phyloP scores from a whole-genome alignment of 192 early-diverging fungal genomes.

The Backusella mclennaniae region DNA sequence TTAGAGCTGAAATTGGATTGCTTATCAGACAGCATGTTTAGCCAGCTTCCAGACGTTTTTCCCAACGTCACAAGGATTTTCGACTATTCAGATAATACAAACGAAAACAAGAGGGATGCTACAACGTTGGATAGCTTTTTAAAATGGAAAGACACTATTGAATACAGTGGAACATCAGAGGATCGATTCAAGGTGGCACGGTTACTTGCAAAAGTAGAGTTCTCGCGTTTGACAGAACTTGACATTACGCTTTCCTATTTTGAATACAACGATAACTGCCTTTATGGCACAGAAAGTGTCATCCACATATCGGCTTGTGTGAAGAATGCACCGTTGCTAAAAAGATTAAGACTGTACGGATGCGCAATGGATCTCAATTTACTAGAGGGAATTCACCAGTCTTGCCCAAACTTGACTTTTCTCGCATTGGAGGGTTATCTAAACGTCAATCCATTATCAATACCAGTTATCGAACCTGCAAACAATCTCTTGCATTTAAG shows the following conservation, averaged over 20 bases:
- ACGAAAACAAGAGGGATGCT: neutral
- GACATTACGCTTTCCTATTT: neutral
- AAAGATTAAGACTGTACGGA: neutral
- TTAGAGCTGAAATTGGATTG: neutral
- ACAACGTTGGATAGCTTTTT: neutral
- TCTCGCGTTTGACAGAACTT: neutral
- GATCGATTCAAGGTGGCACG: neutral
- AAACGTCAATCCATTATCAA: neutral
- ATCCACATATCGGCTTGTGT: neutral
- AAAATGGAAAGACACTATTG: neutral
- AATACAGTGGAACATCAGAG: neutral
- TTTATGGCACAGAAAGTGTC: neutral
- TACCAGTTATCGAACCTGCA: neutral
- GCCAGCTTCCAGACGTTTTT: neutral
- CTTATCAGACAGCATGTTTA: neutral
- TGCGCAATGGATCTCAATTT: neutral
- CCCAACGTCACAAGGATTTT: neutral
- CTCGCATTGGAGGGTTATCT: neutral
- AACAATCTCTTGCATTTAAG: neutral
- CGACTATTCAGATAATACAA: neutral
- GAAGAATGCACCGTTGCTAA: neutral
- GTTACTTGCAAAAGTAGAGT: neutral
- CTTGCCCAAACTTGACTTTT: neutral
- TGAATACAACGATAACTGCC: neutral
- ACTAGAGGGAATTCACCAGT: neutral